Base-by-base conservation (phyloP, 306 rosid genomes). In the Lathyrus sativus region DNA sequence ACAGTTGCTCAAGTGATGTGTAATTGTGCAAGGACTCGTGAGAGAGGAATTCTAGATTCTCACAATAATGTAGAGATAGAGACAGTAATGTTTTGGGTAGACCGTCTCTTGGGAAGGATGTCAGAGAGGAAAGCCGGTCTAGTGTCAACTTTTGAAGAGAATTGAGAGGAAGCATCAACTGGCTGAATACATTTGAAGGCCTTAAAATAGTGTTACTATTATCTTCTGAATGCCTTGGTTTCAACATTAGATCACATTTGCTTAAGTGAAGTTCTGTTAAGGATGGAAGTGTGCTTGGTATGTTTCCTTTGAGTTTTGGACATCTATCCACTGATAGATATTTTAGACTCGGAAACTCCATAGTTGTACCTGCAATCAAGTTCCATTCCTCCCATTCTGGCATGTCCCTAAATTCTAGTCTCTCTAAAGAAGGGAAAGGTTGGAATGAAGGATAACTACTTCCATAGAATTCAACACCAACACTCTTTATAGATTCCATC, bases 401-500 rank as follows among this genome's bases (percentile, higher is more conserved):
- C 78, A 74, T 74, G 0, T 35, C 35, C 11, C 5, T 14, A 54
- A 73, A 54, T 1, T 33, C 11, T 44, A 63, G n/a, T 6, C 12
- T 53, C 48, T 42, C 6, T 13, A 72, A 43, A 13, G 53, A 29
- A 14, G 76, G 62, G 61, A 72, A 72, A 0, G 63, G 55, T 6
- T 62, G 76, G 62, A 62, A 48, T 33, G 63, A 62, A 50, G 67
- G 68, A 11, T 33, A 50, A 22, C 8, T 1, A 59, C 44, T 39
- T 19, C 76, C 70, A 14, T n/a, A 24, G 59, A 76, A 76, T n/a
- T 70, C 58, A 43, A 13, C n/a, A 48, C 67, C 71, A 29, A 73
- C 29, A n/a, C 10, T 31, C 24, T 0, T 67, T 14, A 61, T 14
- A 10, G 72, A 63, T 14, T 24, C 10, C 65, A 35, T 8, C 24